These are phyloP conservation scores for Nakazawaea wyomingensis DNA, from an alignment of 805 yeast genomes.

Conservation along the genomic window DNA sequence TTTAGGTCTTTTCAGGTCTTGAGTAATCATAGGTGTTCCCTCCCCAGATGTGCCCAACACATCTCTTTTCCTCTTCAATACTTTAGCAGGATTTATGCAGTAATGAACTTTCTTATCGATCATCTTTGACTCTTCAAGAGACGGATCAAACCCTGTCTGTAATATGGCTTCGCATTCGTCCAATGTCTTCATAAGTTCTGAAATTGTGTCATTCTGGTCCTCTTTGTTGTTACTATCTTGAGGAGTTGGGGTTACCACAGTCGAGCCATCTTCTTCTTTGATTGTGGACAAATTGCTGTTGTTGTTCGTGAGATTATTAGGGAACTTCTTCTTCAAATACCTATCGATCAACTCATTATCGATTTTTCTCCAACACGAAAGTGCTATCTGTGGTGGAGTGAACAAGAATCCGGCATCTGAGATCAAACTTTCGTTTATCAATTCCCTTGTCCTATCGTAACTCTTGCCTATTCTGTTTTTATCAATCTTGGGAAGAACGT, in stretches of 20 bases:
- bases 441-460: constrained; percentile 64
- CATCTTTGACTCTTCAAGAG: constrained; percentile 55
- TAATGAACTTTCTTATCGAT: constrained; percentile 63
- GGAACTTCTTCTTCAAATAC: constrained; percentile 63
- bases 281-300: constrained; percentile 12
- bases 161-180: constrained; percentile 44
- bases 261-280: constrained; percentile 14
- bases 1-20: constrained; percentile 20
- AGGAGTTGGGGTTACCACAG: neutral
- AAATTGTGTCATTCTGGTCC: constrained; percentile 28
- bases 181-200: constrained; percentile 40
- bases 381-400: constrained; percentile 94
- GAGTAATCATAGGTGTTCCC: neutral
- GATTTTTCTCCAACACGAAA: constrained; percentile 71
- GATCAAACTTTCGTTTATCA: constrained; percentile 62
- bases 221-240: constrained; percentile 2
- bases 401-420: constrained; percentile 73
- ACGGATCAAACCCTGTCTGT: constrained; percentile 36
- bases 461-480: constrained; percentile 56
- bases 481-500: constrained; percentile 42
- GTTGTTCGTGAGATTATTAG: constrained; percentile 16
- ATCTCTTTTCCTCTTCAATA: constrained; percentile 12
- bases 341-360: constrained; percentile 60
- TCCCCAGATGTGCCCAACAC: constrained; percentile 10
- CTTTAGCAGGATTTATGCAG: constrained; percentile 49